Percentiles rank a stretch among this genome's conserved stretches.
These are phyloP conservation scores for Alternaria sp. DNA, from an alignment of 2,329 filamentous ascomycete genomes.

Conservation along the genomic window DNA sequence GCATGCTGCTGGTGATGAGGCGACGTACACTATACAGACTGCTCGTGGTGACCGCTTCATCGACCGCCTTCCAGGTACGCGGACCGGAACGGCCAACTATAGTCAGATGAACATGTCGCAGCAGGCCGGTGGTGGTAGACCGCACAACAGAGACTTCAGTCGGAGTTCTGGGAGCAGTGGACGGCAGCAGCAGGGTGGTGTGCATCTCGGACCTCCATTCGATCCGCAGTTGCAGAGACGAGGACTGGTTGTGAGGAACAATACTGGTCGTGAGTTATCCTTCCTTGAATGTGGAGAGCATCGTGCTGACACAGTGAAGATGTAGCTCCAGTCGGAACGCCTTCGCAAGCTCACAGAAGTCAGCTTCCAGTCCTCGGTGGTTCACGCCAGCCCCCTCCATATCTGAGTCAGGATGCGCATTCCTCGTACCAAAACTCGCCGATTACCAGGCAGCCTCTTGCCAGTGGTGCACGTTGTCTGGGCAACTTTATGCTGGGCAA, in stretches of 20 bases:
- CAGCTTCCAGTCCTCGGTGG: conserved; percentile 38
- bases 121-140: conserved; percentile 15
- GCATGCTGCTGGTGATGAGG: conserved; percentile 59
- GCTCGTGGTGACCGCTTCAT: conserved; percentile 38
- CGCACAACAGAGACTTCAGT: conserved; percentile 30
- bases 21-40: conserved; percentile 36
- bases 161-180: conserved; percentile 35
- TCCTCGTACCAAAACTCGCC: conserved; percentile 40
- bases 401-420: conserved; percentile 20
- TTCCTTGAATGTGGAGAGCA: too few species aligned
- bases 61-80: conserved; percentile 38
- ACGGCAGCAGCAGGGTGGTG: conserved; percentile 23
- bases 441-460: conserved; percentile 41
- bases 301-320: conserved; percentile 22
- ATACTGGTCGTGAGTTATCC: conserved; percentile 33
- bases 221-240: conserved; percentile 29
- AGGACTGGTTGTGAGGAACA: conserved; percentile 15
- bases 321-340: conserved; percentile 33
- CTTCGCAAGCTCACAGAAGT: conserved; percentile 35
- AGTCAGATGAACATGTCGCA: conserved; percentile 23
- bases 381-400: conserved; percentile 31
- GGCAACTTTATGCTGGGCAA: conserved; percentile 41
- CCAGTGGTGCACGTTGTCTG: conserved; percentile 21
- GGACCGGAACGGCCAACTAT: conserved; percentile 31
- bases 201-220: conserved; percentile 25